Conservation (phyloP, 495 filamentous ascomycete genomes). For the Evansstolkia leycettana region DNA sequence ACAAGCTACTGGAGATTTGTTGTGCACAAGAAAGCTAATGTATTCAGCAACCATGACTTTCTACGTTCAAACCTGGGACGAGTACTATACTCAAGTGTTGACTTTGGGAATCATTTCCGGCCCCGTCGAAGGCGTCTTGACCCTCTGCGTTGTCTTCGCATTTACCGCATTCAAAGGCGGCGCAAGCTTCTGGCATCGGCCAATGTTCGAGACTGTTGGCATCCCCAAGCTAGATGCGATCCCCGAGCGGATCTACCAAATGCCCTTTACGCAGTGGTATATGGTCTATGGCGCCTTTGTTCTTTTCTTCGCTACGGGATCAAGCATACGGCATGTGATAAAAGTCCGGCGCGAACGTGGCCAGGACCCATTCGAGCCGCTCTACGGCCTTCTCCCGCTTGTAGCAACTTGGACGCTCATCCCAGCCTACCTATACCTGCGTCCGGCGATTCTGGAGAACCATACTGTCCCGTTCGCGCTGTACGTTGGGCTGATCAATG, state of each 20-base stretch:
- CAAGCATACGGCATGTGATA: constrained; percentile 71
- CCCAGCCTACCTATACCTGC: constrained; percentile 65
- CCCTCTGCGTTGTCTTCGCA: constrained; percentile 70
- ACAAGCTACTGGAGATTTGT: no score
- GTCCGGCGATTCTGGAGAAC: constrained; percentile 67
- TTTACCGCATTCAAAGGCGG: constrained; percentile 75
- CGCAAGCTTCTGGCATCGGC: constrained; percentile 83
- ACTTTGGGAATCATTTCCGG: constrained; percentile 88
- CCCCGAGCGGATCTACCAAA: constrained; percentile 54
- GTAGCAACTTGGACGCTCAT: constrained; percentile 62
- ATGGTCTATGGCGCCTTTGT: constrained; percentile 81
- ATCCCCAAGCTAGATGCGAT: constrained; percentile 51
- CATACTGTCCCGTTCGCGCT: constrained; percentile 81
- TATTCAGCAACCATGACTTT: constrained; percentile 66
- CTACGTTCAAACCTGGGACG: constrained; percentile 98
- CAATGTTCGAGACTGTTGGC: constrained; percentile 61
- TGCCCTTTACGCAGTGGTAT: constrained; percentile 85
- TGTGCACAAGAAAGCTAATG: constrained; percentile 10
- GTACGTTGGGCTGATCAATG: constrained; percentile 79
- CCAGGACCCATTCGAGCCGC: constrained; percentile 54
- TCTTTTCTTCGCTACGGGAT: constrained; percentile 65
- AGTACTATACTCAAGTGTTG: constrained; percentile 94
- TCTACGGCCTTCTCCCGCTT: constrained; percentile 74
- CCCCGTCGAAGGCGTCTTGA: constrained; percentile 88
- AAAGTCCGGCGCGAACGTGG: constrained; percentile 59